Percentiles rank a stretch among this genome's conserved stretches.
phyloP scores from a whole-genome alignment of 1,139 yeast species.

The Scheffersomyces parashehatae region DNA sequence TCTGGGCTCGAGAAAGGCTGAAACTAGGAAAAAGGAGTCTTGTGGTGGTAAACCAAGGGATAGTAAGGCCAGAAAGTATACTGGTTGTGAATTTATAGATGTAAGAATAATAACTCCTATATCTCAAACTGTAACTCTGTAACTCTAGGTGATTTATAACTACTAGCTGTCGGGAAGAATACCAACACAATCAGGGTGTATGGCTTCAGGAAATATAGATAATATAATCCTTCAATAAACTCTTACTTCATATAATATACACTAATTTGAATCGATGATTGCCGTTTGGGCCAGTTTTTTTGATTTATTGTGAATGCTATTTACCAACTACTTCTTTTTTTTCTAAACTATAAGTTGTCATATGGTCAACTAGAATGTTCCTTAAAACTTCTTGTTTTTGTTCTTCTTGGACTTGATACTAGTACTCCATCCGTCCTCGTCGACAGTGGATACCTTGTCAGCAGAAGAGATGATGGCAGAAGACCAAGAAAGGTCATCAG shows the following conservation, averaged over 20 bases:
- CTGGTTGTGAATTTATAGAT: too few species aligned
- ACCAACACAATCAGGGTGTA: too few species aligned
- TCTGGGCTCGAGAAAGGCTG: too few species aligned
- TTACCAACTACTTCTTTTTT: neutral
- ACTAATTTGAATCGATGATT: slow-evolving; percentile 9
- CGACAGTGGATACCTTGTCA: slow-evolving; percentile 49
- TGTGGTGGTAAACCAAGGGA: too few species aligned
- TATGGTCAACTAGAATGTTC: neutral
- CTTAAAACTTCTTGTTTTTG: slow-evolving; percentile 23
- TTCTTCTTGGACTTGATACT: slow-evolving; percentile 32
- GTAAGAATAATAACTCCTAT: too few species aligned
- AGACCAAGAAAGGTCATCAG: slow-evolving; percentile 65
- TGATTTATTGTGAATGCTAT: slow-evolving; percentile 9
- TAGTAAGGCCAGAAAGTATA: too few species aligned
- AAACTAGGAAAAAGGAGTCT: too few species aligned
- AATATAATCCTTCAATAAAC: too few species aligned
- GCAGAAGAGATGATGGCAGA: slow-evolving; percentile 58
- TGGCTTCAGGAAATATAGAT: too few species aligned
- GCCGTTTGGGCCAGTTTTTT: slow-evolving; percentile 13
- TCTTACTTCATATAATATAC: slow-evolving; percentile 23
- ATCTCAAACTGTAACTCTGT: too few species aligned
- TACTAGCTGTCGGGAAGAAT: too few species aligned
- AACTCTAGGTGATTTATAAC: too few species aligned
- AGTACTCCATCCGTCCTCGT: slow-evolving; percentile 76
- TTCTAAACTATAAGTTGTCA: neutral